Base-by-base conservation (phyloP, 371 early-diverging fungal species). In the Mucor sp. region DNA sequence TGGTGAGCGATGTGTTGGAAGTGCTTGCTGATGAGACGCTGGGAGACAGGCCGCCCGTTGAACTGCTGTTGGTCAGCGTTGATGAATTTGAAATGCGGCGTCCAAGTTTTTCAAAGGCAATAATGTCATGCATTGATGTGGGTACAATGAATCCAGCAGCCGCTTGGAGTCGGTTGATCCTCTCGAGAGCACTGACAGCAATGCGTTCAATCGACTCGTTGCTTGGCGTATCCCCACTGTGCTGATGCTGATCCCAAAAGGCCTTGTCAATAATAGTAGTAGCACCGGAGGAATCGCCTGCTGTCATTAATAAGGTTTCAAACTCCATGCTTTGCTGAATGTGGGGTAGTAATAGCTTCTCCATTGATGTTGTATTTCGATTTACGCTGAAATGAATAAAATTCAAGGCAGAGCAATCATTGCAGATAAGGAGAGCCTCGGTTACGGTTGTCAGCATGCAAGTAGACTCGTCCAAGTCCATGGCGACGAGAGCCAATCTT, bases 31-130 rank as follows among this genome's bases (percentile, higher is more conserved):
- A 50, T 25, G 50, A 50, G 23, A 25, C 25, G 25, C 50, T 50
- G 1, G 50, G 50, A 50, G 50, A 50, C 12, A 9, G 6, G 14
- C 21, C 6, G 14, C 4, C 9, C n/a, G 6, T 30, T 14, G 37
- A 37, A 23, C 50, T 50, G 12, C 4, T 50, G 3, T 3, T 50
- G 21, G 50, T 50, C 9, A 50, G 23, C 3, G 25, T 50, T 50
- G 50, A 50, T 50, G 50, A 50, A 50, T 50, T 50, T 50, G 50
- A 50, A 50, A 50, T 19, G 14, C 50, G 50, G 25, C 50, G 50
- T 50, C 50, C 50, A 23, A 25, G 4, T 25, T 50, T 50, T 50
- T 50, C 50, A 50, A 2, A 23, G 9, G 50, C 25, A 3, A 30
- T 30, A 3, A 30, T 30, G 30, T 50, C 50, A 11, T 50, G 50